These are phyloP conservation scores for Backusella westeae DNA, from an alignment of 192 early-diverging fungal genomes.

Conservation along the genomic window DNA sequence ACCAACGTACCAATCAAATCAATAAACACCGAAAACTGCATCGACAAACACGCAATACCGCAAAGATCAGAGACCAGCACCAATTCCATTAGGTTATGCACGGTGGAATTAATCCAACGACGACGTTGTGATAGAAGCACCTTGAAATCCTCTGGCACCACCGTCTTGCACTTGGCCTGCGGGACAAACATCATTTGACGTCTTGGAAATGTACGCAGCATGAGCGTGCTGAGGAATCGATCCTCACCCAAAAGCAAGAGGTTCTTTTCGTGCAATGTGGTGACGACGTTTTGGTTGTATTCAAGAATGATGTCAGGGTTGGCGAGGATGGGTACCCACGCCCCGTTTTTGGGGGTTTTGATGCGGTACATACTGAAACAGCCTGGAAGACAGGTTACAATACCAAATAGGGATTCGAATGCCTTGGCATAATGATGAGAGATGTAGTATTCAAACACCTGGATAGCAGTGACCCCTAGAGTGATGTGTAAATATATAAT, in stretches of 20 bases:
- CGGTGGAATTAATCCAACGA: constrained; percentile 94
- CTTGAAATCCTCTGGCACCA: constrained; percentile 78
- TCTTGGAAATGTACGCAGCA: constrained; percentile 84
- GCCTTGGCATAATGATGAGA: constrained; percentile 93
- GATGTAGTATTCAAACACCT: constrained; percentile 98
- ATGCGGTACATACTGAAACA: constrained; percentile 99
- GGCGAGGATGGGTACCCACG: constrained; percentile 79
- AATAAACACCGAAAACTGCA: constrained; percentile 78
- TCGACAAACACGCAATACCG: constrained; percentile 87
- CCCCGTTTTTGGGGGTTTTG: constrained; percentile 75
- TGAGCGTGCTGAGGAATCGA: constrained; percentile 82
- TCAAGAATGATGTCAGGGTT: constrained; percentile 84
- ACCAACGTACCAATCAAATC: constrained; percentile 75
- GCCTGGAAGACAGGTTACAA: constrained; percentile 95
- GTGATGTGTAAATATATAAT: neutral
- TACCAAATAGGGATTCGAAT: constrained; percentile 97
- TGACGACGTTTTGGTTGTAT: constrained; percentile 77
- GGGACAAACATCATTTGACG: constrained; percentile 91
- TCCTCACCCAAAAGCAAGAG: constrained; percentile 84
- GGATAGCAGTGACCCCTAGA: constrained; percentile 76
- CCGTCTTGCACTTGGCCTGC: constrained; percentile 79
- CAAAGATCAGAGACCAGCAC: constrained; percentile 85
- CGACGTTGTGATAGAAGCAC: constrained; percentile 88
- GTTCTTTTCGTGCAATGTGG: constrained; percentile 85
- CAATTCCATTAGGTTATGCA: constrained; percentile 87